Conservation (phyloP, 805 yeast species). For the Candida sonorensis region DNA sequence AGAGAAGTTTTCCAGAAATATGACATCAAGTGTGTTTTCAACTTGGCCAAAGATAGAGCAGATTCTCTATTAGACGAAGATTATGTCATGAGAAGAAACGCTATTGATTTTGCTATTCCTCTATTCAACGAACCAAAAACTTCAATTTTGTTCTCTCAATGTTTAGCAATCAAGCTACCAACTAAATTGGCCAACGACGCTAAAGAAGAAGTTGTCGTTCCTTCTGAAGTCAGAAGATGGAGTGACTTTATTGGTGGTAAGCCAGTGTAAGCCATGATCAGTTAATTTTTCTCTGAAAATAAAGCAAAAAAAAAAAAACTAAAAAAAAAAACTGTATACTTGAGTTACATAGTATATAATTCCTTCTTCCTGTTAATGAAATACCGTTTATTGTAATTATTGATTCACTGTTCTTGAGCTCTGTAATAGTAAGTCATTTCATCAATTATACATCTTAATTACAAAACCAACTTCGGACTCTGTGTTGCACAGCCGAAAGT, state of each 20-base stretch:
- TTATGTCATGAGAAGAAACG: constrained; percentile 97
- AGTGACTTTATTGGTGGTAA: constrained; percentile 94
- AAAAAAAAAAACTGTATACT: background rate
- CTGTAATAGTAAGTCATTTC: no score
- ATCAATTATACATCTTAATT: no score
- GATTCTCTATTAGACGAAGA: constrained; percentile 79
- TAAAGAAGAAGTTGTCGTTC: constrained; percentile 46
- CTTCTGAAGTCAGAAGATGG: constrained; percentile 90
- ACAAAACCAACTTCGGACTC: no score
- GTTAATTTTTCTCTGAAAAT: no score
- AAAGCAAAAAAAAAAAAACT: background rate
- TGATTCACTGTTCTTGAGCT: no score
- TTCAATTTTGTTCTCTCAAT: constrained; percentile 75
- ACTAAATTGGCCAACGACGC: constrained; percentile 43
- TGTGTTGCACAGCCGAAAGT: no score
- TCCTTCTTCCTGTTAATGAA: no score
- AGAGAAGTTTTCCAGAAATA: constrained; percentile 89
- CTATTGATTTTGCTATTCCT: constrained; percentile 96
- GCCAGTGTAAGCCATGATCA: constrained; percentile 61
- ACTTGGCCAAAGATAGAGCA: constrained; percentile 87
- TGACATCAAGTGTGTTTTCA: constrained; percentile 82
- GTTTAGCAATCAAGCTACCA: constrained; percentile 66
- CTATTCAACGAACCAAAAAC: constrained; percentile 96
- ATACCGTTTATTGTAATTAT: no score
- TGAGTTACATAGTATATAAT: no score